Evolutionary conservation across 1,284 basidiomycete genomes (phyloP), one percentile per base, ranked within the genome.

Genomic region (Exobasidium cylindrosporum): DNA sequence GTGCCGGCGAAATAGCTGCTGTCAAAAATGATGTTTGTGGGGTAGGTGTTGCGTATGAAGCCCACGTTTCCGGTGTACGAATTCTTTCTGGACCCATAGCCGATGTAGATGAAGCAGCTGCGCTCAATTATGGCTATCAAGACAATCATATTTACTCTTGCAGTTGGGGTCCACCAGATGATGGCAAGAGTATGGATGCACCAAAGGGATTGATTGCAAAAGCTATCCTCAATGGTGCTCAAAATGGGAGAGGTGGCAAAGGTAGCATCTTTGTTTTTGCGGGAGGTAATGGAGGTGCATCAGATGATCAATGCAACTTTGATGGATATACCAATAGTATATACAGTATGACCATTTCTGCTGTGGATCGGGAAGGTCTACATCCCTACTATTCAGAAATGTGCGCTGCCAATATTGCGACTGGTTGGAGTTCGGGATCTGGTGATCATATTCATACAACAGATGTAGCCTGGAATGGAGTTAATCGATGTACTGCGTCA

Each of bases 281-380:
- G 1, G 94, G 92, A 62, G 96, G 96, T 0, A 99, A 98, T 78
- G 96, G 96, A 24, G 96, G 92, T 26, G 86, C 86, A 2, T 85
- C 85, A 57, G 91, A 90, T 31, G 96, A 99, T 79, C 96, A 98
- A 82, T 99, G 96, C 84, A 99, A 99, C 81, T 98, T 99, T 79
- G 96, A 98, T 73, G 96, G 96, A 4, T 99, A 98, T 81, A 99
- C 96, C 32, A 98, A 98, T 80, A 92, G 89, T 69, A 96, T 97
- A 68, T 97, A 93, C 82, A 92, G 90, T 4, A 88, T 98, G 59
- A 99, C 96, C 0, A 92, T 99, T 30, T 89, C 92, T 7, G 92
- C 96, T 0, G 85, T 97, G 62, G 95, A 98, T 77, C 87, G 89
- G 77, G 90, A 91, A 76, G 95, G 93, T 10, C 82, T 91, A 45